phyloP scores from a whole-genome alignment of 352 stramenopile species.

The Globisporangium recalcitrans region DNA sequence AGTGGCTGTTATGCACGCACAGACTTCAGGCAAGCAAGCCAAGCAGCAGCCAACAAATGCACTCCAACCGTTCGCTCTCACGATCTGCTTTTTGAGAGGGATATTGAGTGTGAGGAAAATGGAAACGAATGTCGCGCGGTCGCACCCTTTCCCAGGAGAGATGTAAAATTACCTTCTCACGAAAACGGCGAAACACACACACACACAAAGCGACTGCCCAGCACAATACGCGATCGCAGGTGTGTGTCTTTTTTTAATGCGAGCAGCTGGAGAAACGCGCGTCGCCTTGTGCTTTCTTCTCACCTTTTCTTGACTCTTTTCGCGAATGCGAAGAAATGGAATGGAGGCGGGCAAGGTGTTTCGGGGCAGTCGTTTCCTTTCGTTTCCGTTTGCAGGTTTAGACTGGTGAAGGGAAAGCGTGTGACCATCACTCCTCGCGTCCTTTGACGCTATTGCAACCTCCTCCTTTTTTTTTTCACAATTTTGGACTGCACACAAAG shows the following conservation, averaged over 20 bases:
- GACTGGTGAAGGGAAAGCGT: no score
- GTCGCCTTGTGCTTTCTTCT: not conserved
- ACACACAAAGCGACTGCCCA: not conserved
- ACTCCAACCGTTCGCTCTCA: not conserved
- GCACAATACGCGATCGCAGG: not conserved
- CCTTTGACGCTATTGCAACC: no score
- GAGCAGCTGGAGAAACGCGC: not conserved
- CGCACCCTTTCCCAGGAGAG: constrained; percentile 4
- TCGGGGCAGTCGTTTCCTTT: constrained; percentile 8
- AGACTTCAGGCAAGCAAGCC: not conserved
- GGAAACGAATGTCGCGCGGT: constrained; percentile 4
- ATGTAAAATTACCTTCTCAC: constrained; percentile 1
- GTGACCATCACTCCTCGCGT: constrained; percentile 1
- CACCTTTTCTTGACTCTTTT: not conserved
- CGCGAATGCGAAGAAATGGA: constrained; percentile 1
- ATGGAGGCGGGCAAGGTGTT: no score
- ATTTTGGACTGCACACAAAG: no score
- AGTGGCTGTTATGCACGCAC: not conserved
- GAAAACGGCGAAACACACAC: constrained; percentile 5
- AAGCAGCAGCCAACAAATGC: not conserved
- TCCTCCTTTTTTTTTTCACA: not conserved
- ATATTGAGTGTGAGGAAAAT: not conserved
- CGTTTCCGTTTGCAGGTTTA: constrained; percentile 5
- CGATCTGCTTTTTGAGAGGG: not conserved
- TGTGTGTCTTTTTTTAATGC: not conserved